Conservation (phyloP, 345 rosid genomes). For the Hibiscus tridactylites region DNA sequence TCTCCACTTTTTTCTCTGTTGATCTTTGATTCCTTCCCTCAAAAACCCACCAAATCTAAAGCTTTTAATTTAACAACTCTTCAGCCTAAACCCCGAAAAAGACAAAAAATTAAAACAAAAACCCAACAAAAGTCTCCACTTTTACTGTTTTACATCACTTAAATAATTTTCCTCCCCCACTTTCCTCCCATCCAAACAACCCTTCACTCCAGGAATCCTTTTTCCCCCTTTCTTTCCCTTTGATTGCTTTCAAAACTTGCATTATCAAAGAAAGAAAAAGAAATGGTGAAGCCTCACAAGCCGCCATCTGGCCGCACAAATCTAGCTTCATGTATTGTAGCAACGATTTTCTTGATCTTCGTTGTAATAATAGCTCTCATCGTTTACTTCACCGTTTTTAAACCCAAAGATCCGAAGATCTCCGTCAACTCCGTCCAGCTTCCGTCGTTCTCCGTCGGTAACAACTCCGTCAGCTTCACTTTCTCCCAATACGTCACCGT, state of each 20-base stretch:
- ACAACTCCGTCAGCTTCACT: conserved; percentile 23
- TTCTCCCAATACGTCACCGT: conserved; percentile 86
- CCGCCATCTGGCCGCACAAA: conserved; percentile 59
- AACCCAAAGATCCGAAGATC: conserved; percentile 43
- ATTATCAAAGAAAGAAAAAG: neutral
- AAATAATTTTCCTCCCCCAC: neutral
- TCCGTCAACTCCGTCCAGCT: no score
- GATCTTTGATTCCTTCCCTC: conserved; percentile 4
- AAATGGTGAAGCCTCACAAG: conserved; percentile 26
- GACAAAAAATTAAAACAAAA: no score
- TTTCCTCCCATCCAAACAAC: neutral
- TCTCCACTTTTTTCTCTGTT: neutral
- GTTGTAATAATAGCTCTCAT: conserved; percentile 48
- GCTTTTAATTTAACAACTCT: no score
- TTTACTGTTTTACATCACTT: neutral
- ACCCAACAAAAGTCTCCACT: neutral
- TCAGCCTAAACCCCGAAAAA: no score
- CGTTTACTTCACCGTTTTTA: conserved; percentile 90
- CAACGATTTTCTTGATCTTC: conserved; percentile 74
- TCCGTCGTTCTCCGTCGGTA: no score
- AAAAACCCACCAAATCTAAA: neutral
- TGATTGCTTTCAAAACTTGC: neutral
- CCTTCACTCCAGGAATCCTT: neutral
- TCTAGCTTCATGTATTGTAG: conserved; percentile 88
- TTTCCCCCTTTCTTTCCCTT: neutral